Evolutionary conservation across 805 yeast genomes (phyloP).

Genomic region (Lachancea thermotolerans): DNA sequence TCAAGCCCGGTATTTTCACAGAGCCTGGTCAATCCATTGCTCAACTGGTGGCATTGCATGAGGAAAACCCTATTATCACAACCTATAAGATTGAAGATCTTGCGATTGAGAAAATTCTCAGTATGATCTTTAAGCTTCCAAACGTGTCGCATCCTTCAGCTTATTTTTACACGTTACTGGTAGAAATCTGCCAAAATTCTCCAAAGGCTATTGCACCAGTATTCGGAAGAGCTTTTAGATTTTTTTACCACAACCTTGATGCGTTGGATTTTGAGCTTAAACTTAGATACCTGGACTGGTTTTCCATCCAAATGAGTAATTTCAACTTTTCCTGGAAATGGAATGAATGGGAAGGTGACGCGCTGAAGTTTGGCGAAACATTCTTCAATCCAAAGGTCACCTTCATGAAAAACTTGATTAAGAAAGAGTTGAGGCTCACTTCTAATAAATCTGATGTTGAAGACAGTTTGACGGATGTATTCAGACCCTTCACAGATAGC

Average conservation of each 20-base stretch:
- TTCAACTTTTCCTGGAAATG: constrained; percentile 97
- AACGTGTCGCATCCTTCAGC: constrained; percentile 56
- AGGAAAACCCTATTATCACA: constrained; percentile 39
- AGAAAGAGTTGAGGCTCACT: constrained; percentile 79
- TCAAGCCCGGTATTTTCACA: constrained; percentile 58
- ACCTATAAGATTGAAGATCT: constrained; percentile 92
- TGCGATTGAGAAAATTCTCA: constrained; percentile 73
- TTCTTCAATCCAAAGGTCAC: constrained; percentile 64
- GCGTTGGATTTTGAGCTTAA: constrained; percentile 70
- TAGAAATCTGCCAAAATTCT: constrained; percentile 80
- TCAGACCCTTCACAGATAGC: constrained; percentile 42
- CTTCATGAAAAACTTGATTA: constrained; percentile 70
- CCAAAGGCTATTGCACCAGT: constrained; percentile 87
- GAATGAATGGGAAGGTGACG: constrained; percentile 82
- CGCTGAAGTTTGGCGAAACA: constrained; percentile 38
- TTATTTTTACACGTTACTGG: constrained; percentile 77
- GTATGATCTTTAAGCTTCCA: constrained; percentile 73
- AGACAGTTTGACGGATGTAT: constrained; percentile 61
- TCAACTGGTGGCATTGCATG: constrained; percentile 42
- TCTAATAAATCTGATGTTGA: constrained; percentile 58
- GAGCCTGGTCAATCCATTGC: constrained; percentile 75
- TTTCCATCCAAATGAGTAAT: constrained; percentile 85
- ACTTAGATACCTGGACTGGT: constrained; percentile 77
- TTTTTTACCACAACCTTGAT: constrained; percentile 61
- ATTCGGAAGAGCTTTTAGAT: constrained; percentile 85